Base-by-base conservation (phyloP, 2,329 filamentous ascomycete species). In the Exophiala aquamarina region DNA sequence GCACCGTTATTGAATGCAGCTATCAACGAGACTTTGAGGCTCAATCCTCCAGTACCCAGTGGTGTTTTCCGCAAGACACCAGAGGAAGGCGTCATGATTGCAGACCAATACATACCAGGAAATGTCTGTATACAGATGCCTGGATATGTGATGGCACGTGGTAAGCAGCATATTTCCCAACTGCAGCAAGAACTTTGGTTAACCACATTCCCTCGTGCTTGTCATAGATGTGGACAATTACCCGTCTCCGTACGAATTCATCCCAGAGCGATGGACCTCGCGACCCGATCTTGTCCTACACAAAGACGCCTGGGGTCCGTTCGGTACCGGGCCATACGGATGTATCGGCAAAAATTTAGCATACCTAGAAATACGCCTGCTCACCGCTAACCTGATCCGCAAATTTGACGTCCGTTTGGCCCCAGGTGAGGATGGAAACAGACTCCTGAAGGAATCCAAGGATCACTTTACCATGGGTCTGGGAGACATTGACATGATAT, bases 11-110 rank as follows among this genome's bases (percentile, higher is more conserved):
- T 59, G 28, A 55, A 57, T 35, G 66, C 61, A 13, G 56, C 64
- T n/a, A 70, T 72, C 59, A 66, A 73, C 44, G 71, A 75, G 50
- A 60, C 69, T 1, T 56, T 73, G 3, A 65, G 71, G n/a, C 58
- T 74, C 3, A 61, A 71, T 42, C 69, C 71, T 4, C 61, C 69
- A 0, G 64, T 71, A 1, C 66, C 68, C 1, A 62, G 61, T 6
- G 67, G 63, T 1, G 35, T 70, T 18, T 58, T 60, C 21, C 60
- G 72, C 3, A 38, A 64, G 10, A 71, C 70, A 1, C 70, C 70
- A 6, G 40, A 65, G 14, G 59, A 67, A 44, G 70, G 70, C 14
- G 56, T 71, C 23, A 53, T 53, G 14, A 59, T 71, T 18, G 68
- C 61, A 11, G 63, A 61, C 3, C 56, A 49, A 1, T 66, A 54